Percentiles rank a stretch among this genome's conserved stretches.
These are phyloP conservation scores for Mucor mucedo DNA, from an alignment of 371 early-diverging fungal genomes.

Conservation along the genomic window DNA sequence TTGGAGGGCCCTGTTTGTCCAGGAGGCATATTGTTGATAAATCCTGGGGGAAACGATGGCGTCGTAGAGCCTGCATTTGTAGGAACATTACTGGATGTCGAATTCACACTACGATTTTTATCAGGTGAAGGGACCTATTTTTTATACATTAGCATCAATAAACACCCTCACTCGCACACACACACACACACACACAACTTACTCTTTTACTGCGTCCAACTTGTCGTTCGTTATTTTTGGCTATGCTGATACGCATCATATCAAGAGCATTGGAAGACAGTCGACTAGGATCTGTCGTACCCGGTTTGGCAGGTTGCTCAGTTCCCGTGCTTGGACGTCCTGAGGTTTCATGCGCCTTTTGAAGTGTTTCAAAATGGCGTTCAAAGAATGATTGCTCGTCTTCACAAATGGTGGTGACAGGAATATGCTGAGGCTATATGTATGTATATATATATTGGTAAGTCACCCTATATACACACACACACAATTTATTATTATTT, in stretches of 20 bases:
- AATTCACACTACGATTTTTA: neutral
- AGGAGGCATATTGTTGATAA: constrained; percentile 13
- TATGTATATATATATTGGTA: neutral
- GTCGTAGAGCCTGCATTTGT: constrained; percentile 12
- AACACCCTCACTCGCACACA: too few relatives aligned
- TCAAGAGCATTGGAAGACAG: constrained; percentile 23
- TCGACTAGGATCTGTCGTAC: constrained; percentile 43
- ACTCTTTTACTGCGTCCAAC: constrained; percentile 17
- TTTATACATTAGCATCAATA: neutral
- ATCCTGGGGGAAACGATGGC: constrained; percentile 24
- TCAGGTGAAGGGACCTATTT: constrained; percentile 4
- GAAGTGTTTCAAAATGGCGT: constrained; percentile 74
- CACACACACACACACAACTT: neutral
- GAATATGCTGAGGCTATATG: constrained; percentile 41
- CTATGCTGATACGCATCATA: constrained; percentile 28
- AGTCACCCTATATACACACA: neutral
- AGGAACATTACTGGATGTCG: constrained; percentile 12
- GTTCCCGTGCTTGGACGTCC: constrained; percentile 31
- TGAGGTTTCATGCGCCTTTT: constrained; percentile 40
- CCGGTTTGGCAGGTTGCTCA: constrained; percentile 33
- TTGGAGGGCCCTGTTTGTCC: constrained; percentile 51
- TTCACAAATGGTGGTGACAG: constrained; percentile 70
- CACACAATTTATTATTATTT: constrained; percentile 1
- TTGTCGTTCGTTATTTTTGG: constrained; percentile 7
- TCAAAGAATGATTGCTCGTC: constrained; percentile 89